Conservation (phyloP, 169 alveolate genomes). For the Plasmodium malariae region DNA sequence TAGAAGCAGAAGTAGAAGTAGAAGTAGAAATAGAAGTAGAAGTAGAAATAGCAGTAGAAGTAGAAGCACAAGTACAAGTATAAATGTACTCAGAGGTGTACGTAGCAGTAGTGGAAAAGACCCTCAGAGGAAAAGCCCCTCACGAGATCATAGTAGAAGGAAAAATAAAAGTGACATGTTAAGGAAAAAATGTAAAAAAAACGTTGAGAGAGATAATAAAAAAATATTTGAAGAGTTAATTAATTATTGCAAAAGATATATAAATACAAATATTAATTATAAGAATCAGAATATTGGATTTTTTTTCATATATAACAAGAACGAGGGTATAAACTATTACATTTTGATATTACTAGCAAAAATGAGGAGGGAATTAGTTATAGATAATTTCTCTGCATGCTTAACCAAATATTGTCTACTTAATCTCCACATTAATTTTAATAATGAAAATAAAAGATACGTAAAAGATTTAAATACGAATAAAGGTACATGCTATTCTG, state of each 20-base stretch:
- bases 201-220: conserved; percentile 13
- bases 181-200: conserved; percentile 5
- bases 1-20: too few relatives aligned
- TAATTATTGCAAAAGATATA: conserved; percentile 54
- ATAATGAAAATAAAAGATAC: conserved; percentile 18
- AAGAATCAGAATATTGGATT: conserved; percentile 57
- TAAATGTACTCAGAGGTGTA: too few relatives aligned
- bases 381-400: conserved; percentile 15
- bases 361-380: background rate
- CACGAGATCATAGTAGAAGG: too few relatives aligned
- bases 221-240: conserved; percentile 59
- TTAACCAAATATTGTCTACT: conserved; percentile 33
- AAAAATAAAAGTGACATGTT: background rate
- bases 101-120: too few relatives aligned
- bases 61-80: too few relatives aligned
- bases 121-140: too few relatives aligned
- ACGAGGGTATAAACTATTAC: conserved; percentile 60
- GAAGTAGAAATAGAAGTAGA: too few relatives aligned
- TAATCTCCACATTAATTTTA: conserved; percentile 35
- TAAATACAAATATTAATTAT: conserved; percentile 29
- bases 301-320: conserved; percentile 64
- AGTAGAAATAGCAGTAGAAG: too few relatives aligned
- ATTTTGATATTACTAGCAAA: conserved; percentile 48
- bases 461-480: conserved; percentile 4
- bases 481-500: background rate